A percentile compares a stretch with the other conserved stretches of the same genome.
phyloP scores from a whole-genome alignment of 2,329 filamentous ascomycete genomes.

The Sporothrix schenckii region DNA sequence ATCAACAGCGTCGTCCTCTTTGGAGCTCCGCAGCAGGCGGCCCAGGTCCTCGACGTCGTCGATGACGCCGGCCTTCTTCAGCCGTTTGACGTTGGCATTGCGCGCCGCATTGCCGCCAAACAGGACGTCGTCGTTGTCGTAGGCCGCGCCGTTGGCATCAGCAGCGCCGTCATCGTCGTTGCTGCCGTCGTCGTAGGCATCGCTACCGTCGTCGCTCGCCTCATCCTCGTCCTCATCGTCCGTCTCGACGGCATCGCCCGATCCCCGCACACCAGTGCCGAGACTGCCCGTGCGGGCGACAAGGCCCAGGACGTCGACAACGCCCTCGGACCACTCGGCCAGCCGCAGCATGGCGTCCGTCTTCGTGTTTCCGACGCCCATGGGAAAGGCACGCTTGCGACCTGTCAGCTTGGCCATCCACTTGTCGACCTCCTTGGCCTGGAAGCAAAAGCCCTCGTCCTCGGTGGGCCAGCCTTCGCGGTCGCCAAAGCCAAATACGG shows the following conservation, averaged over 20 bases:
- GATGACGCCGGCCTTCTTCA: slow-evolving; percentile 55
- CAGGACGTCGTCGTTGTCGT: slow-evolving; percentile 57
- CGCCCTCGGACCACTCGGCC: slow-evolving; percentile 75
- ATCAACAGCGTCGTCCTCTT: slow-evolving; percentile 41
- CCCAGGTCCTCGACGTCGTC: slow-evolving; percentile 87
- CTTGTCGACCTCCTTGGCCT: slow-evolving; percentile 85
- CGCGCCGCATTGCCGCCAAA: slow-evolving; percentile 53
- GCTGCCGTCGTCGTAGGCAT: slow-evolving; percentile 65
- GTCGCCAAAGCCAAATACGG: slow-evolving; percentile 92
- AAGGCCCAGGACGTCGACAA: slow-evolving; percentile 69
- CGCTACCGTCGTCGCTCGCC: slow-evolving; percentile 58
- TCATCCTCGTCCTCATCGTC: slow-evolving; percentile 76
- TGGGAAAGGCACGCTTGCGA: slow-evolving; percentile 81
- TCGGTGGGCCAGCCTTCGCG: slow-evolving; percentile 90
- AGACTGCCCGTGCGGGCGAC: slow-evolving; percentile 63
- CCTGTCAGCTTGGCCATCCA: slow-evolving; percentile 97
- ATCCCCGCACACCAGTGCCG: slow-evolving; percentile 71
- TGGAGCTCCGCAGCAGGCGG: slow-evolving; percentile 59
- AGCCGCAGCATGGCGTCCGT: slow-evolving; percentile 65
- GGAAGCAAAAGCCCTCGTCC: slow-evolving; percentile 87
- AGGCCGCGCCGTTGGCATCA: background rate
- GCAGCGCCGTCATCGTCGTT: slow-evolving; percentile 53
- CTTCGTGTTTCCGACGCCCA: slow-evolving; percentile 87
- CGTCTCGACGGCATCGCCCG: slow-evolving; percentile 81
- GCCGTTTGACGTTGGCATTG: slow-evolving; percentile 44